Percentiles rank a stretch among this genome's conserved stretches.
These are phyloP conservation scores for Corymbia calophylla DNA, from an alignment of 441 rosid species.

Conservation along the genomic window DNA sequence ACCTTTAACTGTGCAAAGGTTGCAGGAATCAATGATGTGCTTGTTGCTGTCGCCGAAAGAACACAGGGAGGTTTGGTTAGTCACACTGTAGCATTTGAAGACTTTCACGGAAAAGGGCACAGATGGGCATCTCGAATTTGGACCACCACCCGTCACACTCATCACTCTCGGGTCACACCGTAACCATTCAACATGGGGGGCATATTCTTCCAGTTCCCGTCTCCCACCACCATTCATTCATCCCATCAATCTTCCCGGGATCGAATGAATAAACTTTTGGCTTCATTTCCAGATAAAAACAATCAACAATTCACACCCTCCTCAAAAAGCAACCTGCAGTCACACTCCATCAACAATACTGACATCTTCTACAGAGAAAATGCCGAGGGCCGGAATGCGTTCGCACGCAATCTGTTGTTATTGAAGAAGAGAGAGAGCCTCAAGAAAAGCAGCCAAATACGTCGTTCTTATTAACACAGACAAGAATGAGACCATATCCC, in stretches of 20 bases:
- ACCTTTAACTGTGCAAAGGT: not conserved
- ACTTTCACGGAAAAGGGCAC: conserved; percentile 12
- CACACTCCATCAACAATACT: not conserved
- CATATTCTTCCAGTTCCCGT: conserved; percentile 5
- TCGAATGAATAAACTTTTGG: not conserved
- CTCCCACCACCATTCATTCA: conserved; percentile 16
- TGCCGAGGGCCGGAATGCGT: not conserved
- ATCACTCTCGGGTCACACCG: not conserved
- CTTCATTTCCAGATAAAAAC: not conserved
- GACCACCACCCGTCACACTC: conserved; percentile 25
- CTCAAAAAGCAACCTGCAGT: not conserved
- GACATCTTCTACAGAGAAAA: not conserved
- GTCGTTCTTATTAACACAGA: not conserved
- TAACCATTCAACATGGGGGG: conserved; percentile 16
- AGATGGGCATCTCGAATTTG: conserved; percentile 6
- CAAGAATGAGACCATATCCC: not conserved
- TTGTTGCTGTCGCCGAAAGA: not conserved
- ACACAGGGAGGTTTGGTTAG: not conserved
- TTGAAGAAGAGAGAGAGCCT: not conserved
- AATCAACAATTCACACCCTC: not conserved
- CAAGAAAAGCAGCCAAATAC: not conserved
- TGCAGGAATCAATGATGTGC: not conserved
- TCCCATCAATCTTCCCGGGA: not conserved
- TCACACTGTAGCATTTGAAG: conserved; percentile 6
- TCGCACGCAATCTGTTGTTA: not conserved